A percentile compares a stretch with the other conserved stretches of the same genome.
Conservation (phyloP, 805 yeast species). For the Lipomyces lipofer region DNA sequence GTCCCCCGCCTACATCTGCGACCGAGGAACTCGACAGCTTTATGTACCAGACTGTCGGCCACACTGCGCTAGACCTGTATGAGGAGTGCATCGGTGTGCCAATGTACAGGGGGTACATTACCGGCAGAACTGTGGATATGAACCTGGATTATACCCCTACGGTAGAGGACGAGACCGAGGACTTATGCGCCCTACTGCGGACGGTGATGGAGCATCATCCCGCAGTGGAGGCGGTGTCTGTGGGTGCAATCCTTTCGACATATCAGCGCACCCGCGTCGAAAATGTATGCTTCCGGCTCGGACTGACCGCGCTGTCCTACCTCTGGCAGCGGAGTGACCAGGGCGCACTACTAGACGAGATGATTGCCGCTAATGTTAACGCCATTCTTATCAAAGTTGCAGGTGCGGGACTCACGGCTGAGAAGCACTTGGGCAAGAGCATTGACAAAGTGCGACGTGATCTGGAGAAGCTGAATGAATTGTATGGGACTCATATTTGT, state of each 20-base stretch:
- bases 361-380: conserved; percentile 65
- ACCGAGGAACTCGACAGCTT: conserved; percentile 83
- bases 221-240: conserved; percentile 80
- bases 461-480: conserved; percentile 53
- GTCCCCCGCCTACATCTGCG: conserved; percentile 51
- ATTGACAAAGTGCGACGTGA: conserved; percentile 62
- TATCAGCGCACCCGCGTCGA: conserved; percentile 95
- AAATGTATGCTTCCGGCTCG: conserved; percentile 75
- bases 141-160: conserved; percentile 69
- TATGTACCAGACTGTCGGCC: conserved; percentile 98
- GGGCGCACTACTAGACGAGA: conserved; percentile 73
- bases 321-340: conserved; percentile 95
- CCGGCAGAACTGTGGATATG: conserved; percentile 63
- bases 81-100: conserved; percentile 76
- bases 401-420: conserved; percentile 70
- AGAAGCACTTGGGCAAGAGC: conserved; percentile 65
- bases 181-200: conserved; percentile 57
- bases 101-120: conserved; percentile 65
- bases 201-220: conserved; percentile 58
- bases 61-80: conserved; percentile 67
- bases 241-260: conserved; percentile 94
- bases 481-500: conserved; percentile 86
- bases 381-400: conserved; percentile 92
- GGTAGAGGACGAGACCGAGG: conserved; percentile 83
- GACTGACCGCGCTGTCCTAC: conserved; percentile 68